Evolutionary conservation across 495 filamentous ascomycete genomes (phyloP).

Genomic region (Parathielavia appendiculata): DNA sequence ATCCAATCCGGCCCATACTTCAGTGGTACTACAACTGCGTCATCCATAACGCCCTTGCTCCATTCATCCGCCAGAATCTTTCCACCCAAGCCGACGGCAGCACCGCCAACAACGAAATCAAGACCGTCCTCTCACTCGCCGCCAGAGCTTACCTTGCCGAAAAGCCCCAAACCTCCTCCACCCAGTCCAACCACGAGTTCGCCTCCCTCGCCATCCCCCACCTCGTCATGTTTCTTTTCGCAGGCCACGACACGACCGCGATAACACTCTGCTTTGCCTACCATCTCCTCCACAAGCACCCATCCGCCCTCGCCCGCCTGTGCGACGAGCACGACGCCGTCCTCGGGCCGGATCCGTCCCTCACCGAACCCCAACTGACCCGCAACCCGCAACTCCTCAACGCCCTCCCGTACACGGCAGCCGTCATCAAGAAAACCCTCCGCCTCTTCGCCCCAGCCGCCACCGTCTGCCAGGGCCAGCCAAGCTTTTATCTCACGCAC

Average conservation of each 20-base stretch:
- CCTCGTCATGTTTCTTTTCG: constrained; percentile 41
- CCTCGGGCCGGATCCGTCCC: constrained; percentile 8
- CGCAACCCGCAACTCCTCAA: constrained; percentile 7
- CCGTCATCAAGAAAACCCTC: constrained; percentile 20
- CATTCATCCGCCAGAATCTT: constrained; percentile 18
- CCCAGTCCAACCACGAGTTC: constrained; percentile 17
- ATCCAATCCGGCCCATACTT: constrained; percentile 9
- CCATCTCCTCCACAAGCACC: constrained; percentile 9
- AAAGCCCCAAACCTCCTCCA: not conserved
- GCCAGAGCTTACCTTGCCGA: constrained; percentile 24
- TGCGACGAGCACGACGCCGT: constrained; percentile 20
- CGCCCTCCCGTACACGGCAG: constrained; percentile 17
- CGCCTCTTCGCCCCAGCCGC: constrained; percentile 16
- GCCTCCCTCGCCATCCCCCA: constrained; percentile 25
- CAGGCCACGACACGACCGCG: constrained; percentile 21
- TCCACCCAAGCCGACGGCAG: not conserved
- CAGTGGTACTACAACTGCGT: constrained; percentile 24
- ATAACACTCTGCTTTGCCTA: too few species aligned
- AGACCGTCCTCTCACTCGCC: constrained; percentile 38
- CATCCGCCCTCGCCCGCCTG: constrained; percentile 12
- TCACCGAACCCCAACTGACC: not conserved
- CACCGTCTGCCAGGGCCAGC: not conserved
- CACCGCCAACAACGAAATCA: constrained; percentile 38
- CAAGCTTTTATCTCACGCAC: not conserved
- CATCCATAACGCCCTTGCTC: constrained; percentile 25